Base-by-base conservation (phyloP, 2,329 filamentous ascomycete species). In the Didymella pomorum region DNA sequence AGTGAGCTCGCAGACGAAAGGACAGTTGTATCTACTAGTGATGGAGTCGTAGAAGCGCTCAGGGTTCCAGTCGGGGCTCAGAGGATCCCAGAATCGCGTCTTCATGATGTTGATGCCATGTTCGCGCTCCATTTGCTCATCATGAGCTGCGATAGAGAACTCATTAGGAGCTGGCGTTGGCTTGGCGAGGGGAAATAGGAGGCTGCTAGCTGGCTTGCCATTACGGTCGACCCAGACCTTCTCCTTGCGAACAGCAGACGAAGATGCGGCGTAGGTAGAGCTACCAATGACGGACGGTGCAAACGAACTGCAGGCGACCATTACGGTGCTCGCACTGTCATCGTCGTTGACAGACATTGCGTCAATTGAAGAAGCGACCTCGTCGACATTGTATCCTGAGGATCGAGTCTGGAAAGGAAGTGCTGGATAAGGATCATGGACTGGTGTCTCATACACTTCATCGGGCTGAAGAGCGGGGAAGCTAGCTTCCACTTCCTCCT, bases 21-120 rank as follows among this genome's bases (percentile, higher is more conserved):
- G 87, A 53, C 87, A 89, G 52, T 73, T 77, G 74, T 80, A 89
- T 47, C 76, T 78, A 44, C 75, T 69, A 1, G 78, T 74, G 28
- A 80, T 71, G 0, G 71, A 51, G 39, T 82, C 75, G 54, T 70
- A 80, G 76, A 86, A 88, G 6, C 75, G 73, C 1, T 78, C 72
- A 1, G 79, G 71, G 41, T 83, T 79, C 72, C 84, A 88, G 10
- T 78, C 73, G 0, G 71, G 72, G 48, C 80, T 77, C 4, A 78
- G 63, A 0, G 86, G 86, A 55, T 88, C 80, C 77, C 78, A 81
- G 62, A 79, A 79, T 12, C 74, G 76, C 2, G 65, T 67, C n/a
- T 64, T 64, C 62, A 81, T 66, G 39, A 80, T 71, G 62, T 81
- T 81, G 54, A 67, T 65, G 8, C 72, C 71, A 43, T 75, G 63